A percentile compares a stretch with the other conserved stretches of the same genome.
Conservation (phyloP, 2,329 filamentous ascomycete genomes). For the Fusarium sp. region DNA sequence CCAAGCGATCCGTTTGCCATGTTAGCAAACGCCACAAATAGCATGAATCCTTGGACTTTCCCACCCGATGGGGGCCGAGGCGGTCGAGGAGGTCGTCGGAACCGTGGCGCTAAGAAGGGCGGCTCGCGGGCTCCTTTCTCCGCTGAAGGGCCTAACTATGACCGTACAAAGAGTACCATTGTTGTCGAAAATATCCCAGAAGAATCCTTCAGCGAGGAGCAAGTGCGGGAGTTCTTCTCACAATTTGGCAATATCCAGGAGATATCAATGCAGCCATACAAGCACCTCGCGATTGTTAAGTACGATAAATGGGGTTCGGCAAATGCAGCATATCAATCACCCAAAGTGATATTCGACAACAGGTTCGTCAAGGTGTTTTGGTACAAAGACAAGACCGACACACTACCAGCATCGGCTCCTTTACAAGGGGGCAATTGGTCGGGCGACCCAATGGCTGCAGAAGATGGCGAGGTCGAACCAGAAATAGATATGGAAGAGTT, state of each 20-base stretch:
- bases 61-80: slow-evolving; percentile 39
- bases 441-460: slow-evolving; percentile 23
- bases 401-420: slow-evolving; percentile 37
- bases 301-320: slow-evolving; percentile 73
- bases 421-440: slow-evolving; percentile 41
- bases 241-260: slow-evolving; percentile 74
- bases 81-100: slow-evolving; percentile 49
- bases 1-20: slow-evolving; percentile 43
- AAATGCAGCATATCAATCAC: slow-evolving; percentile 75
- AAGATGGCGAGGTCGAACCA: slow-evolving; percentile 49
- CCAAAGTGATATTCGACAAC: slow-evolving; percentile 84
- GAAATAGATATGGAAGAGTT: slow-evolving; percentile 76
- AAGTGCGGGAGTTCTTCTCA: slow-evolving; percentile 73
- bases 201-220: slow-evolving; percentile 71
- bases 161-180: slow-evolving; percentile 71
- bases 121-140: slow-evolving; percentile 67
- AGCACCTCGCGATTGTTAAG: slow-evolving; percentile 73
- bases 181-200: slow-evolving; percentile 82
- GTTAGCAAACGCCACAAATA: slow-evolving; percentile 24
- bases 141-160: slow-evolving; percentile 67
- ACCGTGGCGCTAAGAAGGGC: slow-evolving; percentile 43
- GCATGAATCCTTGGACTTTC: slow-evolving; percentile 32
- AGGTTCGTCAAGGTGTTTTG: slow-evolving; percentile 87
- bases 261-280: slow-evolving; percentile 71
- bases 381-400: slow-evolving; percentile 65